Base-by-base conservation (phyloP, 1,284 basidiomycete genomes). In the Moesziomyces sp. region DNA sequence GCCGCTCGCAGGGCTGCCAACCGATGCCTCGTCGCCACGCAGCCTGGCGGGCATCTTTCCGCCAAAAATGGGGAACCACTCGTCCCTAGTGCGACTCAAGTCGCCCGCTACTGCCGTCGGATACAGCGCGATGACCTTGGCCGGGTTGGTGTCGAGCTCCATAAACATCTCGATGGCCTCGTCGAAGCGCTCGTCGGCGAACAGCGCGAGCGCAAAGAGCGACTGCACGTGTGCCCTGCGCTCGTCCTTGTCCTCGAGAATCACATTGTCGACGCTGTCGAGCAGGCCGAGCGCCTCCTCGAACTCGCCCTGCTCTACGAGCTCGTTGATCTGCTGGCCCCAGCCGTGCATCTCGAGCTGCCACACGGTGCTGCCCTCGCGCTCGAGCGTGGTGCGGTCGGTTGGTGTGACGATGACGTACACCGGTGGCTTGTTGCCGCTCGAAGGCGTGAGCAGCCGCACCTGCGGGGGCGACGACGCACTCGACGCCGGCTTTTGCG, bases 101-200 rank as follows among this genome's bases (percentile, higher is more conserved):
- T 91, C 87, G 5, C 96, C 96, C 0, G 94, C 89, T 2, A 99
- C 89, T 18, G 87, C 87, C 48, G 91, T 88, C 0, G 94, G 93
- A 83, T 93, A 99, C 5, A 98, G 86, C 0, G 94, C 92, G 14
- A 99, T 88, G 0, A 99, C 93, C 80, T 95, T 93, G 2, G 94
- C 93, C 0, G 96, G 96, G 79, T 97, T 96, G 69, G 93, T 88
- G 74, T 98, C 92, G 46, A 96, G 89, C 45, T 91, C 89, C 52
- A 95, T 89, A 83, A 99, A 96, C 0, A 90, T 88, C 79, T 96
- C 91, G 58, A 98, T 90, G 0, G 96, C 95, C 16, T 87, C 86
- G 66, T 92, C 90, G 76, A 88, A 94, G 56, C 90, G 87, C 16
- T 88, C 87, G 8, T 87, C 85, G 4, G 89, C 88, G 84, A 96